Evolutionary conservation across 805 yeast genomes (phyloP), one percentile per base, ranked within the genome.

Genomic region (Candida easanensis): DNA sequence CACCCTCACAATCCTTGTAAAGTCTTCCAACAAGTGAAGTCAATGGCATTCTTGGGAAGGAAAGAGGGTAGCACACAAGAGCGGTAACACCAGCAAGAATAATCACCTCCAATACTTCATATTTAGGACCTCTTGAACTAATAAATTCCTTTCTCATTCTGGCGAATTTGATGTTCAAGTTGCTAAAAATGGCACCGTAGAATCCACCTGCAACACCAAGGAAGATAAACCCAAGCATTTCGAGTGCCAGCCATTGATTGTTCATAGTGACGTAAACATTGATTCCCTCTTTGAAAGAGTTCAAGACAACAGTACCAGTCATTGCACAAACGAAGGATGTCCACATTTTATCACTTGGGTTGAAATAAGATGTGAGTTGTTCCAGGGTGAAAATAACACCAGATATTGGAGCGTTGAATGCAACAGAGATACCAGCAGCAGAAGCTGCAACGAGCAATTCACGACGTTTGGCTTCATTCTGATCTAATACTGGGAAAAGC

Each of bases 391-490:
- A 88, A 25, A 88, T 60, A 1, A 88, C 93, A 1, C 96, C 96
- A 7, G 95, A 95, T 43, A 88, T 80, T 3, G 96, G 96, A 0
- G 95, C 81, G 47, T 84, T 84, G 63, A 88, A 87, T 0, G 96
- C 95, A 13, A 84, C 86, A 0, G 90, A 79, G 19, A 88, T 82
- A 5, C 96, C 96, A 1, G 90, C 82, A 1, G 95, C 90, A 1
- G 87, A 76, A 0, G 90, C 86, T 1, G 95, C 89, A 16, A 83
- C 70, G 14, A 82, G 58, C 9, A 88, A 56, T 48, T 85, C 91
- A 44, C 96, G 71, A 45, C 74, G 68, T 8, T 71, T 62, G 0
- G 86, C 88, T 54, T 82, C 88, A 48, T 76, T 77, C 1, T 56
- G 54, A 21, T 57, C 44, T 36, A 64, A 41, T 1, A 48, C 34